Evolutionary conservation across 108 stramenopile species (phyloP).

Genomic region (Cyclotella cryptica): DNA sequence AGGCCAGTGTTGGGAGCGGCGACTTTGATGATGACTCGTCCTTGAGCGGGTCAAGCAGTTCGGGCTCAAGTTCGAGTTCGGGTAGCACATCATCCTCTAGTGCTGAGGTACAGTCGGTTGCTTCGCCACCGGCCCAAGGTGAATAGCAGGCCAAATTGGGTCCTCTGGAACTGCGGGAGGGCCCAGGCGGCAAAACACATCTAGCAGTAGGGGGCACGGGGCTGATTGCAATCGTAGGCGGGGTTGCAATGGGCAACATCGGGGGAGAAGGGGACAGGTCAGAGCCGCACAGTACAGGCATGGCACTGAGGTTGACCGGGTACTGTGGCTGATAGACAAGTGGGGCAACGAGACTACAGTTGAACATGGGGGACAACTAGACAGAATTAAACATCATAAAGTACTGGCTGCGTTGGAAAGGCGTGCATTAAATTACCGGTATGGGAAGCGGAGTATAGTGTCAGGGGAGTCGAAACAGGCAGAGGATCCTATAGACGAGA

Average conservation of each 20-base stretch:
- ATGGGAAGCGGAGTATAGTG: too few relatives aligned
- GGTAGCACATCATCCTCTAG: too few relatives aligned
- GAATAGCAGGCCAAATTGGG: background rate
- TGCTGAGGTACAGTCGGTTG: background rate
- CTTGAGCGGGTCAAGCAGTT: background rate
- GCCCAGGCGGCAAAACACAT: background rate
- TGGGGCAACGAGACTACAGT: background rate
- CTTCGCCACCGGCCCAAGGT: background rate
- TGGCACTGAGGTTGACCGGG: background rate
- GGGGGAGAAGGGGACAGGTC: background rate
- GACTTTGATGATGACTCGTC: too few relatives aligned
- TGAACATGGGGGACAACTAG: background rate
- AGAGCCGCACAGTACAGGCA: background rate
- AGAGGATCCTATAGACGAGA: too few relatives aligned
- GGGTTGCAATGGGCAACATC: background rate
- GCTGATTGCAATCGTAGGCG: background rate
- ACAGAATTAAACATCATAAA: background rate
- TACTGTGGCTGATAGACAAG: background rate
- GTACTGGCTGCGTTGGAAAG: background rate
- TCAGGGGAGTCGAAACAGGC: too few relatives aligned
- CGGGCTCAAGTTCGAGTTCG: background rate
- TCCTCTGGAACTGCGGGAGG: slow-evolving; percentile 3
- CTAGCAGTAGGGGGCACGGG: background rate
- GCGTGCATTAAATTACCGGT: background rate
- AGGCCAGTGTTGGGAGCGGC: too few relatives aligned